Base-by-base conservation (phyloP, 2,329 filamentous ascomycete genomes). In the Aspergillus ruber region DNA sequence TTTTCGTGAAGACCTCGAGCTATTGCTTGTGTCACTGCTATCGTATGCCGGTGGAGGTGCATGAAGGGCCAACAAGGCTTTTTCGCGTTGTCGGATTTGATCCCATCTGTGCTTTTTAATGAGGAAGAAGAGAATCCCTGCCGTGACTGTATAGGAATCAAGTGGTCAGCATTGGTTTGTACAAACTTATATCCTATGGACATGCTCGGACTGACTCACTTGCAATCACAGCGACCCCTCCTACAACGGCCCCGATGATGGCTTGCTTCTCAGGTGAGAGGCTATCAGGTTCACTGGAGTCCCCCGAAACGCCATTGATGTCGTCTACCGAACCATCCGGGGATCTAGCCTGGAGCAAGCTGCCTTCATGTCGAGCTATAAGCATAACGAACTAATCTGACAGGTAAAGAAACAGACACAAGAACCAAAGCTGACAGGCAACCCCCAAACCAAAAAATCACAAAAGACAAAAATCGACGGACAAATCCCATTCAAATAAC, bases 171-270 rank as follows among this genome's bases (percentile, higher is more conserved):
- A 32, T 44, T 4, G 23, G 20, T 25, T 39, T 15, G 39, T 20
- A 20, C 25, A 10, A 17, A 15, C n/a, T 12, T 15, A 17, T 25
- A 20, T 4, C 5, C 21, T 17, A 40, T 17, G 23, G 32, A 32
- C 4, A 15, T 12, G 27, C 9, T 18, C n/a, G 25, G 40, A 3
- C 23, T 18, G 40, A 47, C 61, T 46, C 53, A 65, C 62, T 59
- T 3, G 56, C 54, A 48, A 60, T 51, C 38, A 53, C 47, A 13
- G 46, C 56, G 42, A 63, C 50, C 8, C 56, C 54, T n/a, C 61
- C 60, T 1, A 64, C 50, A 1, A 65, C 61, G 2, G 61, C 58
- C 4, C 61, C 62, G 39, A 65, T 59, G 32, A 61, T 60, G 7
- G 61, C 58, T 44, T 51, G 43, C 10, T 44, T 23, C 25, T 25